phyloP scores from a whole-genome alignment of 192 early-diverging fungal genomes.

The Pilobolus umbonatus region DNA sequence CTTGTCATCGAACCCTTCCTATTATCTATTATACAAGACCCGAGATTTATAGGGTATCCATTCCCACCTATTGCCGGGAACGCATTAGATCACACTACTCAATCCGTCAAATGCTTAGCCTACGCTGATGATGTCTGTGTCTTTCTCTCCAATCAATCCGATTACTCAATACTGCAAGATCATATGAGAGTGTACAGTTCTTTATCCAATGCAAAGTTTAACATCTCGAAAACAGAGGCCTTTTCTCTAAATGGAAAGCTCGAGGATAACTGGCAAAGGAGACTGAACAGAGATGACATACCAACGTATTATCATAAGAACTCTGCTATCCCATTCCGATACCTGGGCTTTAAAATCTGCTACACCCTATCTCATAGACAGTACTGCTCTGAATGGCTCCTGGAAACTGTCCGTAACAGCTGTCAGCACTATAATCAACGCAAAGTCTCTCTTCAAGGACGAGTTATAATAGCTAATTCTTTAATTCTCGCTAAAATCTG shows the following conservation, averaged over 20 bases:
- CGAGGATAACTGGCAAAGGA: neutral
- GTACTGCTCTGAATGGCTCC: neutral
- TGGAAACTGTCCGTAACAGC: neutral
- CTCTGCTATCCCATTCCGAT: neutral
- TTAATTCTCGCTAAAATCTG: neutral
- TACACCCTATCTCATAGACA: neutral
- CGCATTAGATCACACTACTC: neutral
- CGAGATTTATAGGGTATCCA: neutral
- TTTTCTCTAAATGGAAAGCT: neutral
- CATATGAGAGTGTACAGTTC: neutral
- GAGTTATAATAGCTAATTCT: neutral
- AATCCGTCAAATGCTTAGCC: neutral
- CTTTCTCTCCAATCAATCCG: neutral
- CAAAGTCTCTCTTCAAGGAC: neutral
- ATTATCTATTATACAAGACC: neutral
- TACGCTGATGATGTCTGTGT: slow-evolving; percentile 23
- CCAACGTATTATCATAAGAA: neutral
- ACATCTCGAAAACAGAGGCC: neutral
- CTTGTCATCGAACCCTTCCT: slow-evolving; percentile 25
- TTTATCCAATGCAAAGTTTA: slow-evolving; percentile 3
- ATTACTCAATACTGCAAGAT: neutral
- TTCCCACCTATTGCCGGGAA: neutral
- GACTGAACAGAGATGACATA: neutral
- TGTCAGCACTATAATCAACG: neutral
- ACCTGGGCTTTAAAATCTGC: neutral